These are phyloP conservation scores for Cercospora sesami DNA, from an alignment of 2,329 filamentous ascomycete genomes.

Conservation along the genomic window DNA sequence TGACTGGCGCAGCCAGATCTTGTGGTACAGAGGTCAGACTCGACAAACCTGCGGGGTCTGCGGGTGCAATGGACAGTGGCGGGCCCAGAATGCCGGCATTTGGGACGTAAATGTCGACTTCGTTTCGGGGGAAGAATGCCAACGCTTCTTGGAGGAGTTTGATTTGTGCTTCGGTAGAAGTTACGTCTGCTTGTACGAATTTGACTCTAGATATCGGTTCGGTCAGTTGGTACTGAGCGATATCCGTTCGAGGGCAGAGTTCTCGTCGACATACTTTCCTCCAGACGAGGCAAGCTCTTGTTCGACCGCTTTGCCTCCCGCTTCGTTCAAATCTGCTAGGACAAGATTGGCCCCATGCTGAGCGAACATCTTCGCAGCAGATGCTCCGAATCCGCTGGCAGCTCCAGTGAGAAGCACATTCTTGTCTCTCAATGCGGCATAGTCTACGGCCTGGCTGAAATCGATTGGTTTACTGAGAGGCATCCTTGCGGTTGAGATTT, in stretches of 20 bases:
- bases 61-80: background rate
- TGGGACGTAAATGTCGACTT: constrained; percentile 9
- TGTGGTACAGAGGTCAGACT: background rate
- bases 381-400: constrained; percentile 3
- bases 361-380: constrained; percentile 1
- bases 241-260: background rate
- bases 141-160: constrained; percentile 6
- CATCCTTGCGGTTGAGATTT: background rate
- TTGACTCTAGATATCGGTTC: background rate
- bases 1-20: constrained; percentile 3
- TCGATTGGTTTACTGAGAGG: constrained; percentile 6
- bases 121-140: constrained; percentile 8
- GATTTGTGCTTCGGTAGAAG: background rate
- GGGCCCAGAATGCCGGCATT: constrained; percentile 6
- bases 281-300: background rate
- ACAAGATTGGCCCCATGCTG: constrained; percentile 10
- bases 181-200: constrained; percentile 1
- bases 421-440: constrained; percentile 1
- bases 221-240: background rate
- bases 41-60: background rate
- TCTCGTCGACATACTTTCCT: background rate
- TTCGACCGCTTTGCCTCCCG: background rate
- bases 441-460: background rate
- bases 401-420: constrained; percentile 10
- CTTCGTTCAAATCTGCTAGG: background rate